Evolutionary conservation across 139 green algal species (phyloP), one percentile per base, ranked within the genome.

Genomic region (Asterochloris sp.): DNA sequence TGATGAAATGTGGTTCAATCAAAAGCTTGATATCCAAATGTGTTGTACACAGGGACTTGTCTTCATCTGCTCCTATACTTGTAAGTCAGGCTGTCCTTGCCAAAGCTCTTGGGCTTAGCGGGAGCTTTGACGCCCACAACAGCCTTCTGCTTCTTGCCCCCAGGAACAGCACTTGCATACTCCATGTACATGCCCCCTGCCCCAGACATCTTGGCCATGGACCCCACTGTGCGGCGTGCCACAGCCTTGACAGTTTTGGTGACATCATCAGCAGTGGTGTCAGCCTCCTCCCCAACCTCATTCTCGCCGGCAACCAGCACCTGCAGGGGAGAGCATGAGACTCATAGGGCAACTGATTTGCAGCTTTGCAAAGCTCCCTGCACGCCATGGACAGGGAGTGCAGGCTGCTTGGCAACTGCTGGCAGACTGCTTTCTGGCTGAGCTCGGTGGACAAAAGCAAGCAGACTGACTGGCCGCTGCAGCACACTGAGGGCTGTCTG

Each of bases 171-270:
- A 69, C 60, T 80, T 12, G 60, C 76, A 80, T 69, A 80, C 86
- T 97, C 93, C 86, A 96, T 82, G 2, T 83, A 85, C 74, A 93
- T 85, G 38, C 94, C 94, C 8, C 83, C 64, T 0, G 87, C 94
- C n/a, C 94, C 94, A 11, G 91, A 94, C n/a, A 98, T 88, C n/a
- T 84, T 83, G 26, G 88, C 83, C 82, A 97, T 93, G 78, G 85
- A 89, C 69, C 91, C 92, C n/a, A 81, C 79, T 21, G 82, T 89
- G n/a, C 94, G 89, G 21, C 93, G 89, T 73, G 75, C 73, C 29
- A 69, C 82, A 82, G 10, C 54, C 77, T 80, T 83, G 80, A 29
- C 83, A 68, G 54, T 80, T 23, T 77, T 29, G 13, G 15, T 60
- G 38, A 91, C 80, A 64, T 88, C 86, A 76, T 90, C 89, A n/a